Percentiles rank a stretch among this genome's conserved stretches.
Conservation (phyloP, 257 asterid species). For the Eustoma russellianum region DNA sequence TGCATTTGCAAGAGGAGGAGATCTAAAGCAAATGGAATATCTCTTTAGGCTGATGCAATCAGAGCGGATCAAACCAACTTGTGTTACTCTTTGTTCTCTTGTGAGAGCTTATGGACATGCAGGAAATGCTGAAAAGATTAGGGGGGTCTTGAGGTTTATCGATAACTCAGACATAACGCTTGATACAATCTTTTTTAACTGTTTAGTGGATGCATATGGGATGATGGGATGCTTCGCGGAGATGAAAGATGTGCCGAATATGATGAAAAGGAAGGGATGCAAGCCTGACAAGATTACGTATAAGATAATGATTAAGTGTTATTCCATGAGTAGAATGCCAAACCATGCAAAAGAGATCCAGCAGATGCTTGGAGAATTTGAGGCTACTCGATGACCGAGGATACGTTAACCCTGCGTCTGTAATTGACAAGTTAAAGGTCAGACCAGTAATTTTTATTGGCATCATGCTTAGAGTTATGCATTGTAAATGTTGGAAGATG, state of each 20-base stretch:
- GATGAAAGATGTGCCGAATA: slow-evolving; percentile 69
- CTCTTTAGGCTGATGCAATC: slow-evolving; percentile 88
- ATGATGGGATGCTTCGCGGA: slow-evolving; percentile 76
- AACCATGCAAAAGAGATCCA: slow-evolving; percentile 55
- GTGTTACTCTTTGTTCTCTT: slow-evolving; percentile 78
- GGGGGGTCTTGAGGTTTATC: slow-evolving; percentile 40
- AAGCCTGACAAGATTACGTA: slow-evolving; percentile 69
- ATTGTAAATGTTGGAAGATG: too few species aligned
- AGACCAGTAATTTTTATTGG: background rate
- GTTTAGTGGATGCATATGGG: slow-evolving; percentile 81
- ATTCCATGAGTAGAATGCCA: slow-evolving; percentile 45
- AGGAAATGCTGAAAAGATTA: slow-evolving; percentile 56
- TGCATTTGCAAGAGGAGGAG: slow-evolving; percentile 84
- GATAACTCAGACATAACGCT: slow-evolving; percentile 73
- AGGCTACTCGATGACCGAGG: background rate
- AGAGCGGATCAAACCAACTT: slow-evolving; percentile 64
- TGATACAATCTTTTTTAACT: slow-evolving; percentile 71
- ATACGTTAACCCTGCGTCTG: too few species aligned
- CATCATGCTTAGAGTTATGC: too few species aligned
- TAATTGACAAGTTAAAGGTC: background rate
- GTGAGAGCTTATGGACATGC: slow-evolving; percentile 68
- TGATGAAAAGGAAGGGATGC: slow-evolving; percentile 71
- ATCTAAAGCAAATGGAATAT: slow-evolving; percentile 72
- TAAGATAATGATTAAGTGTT: slow-evolving; percentile 74
- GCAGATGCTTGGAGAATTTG: slow-evolving; percentile 39